A percentile compares a stretch with the other conserved stretches of the same genome.
phyloP scores from a whole-genome alignment of 768 basidiomycete genomes.

The Lactarius indigo region DNA sequence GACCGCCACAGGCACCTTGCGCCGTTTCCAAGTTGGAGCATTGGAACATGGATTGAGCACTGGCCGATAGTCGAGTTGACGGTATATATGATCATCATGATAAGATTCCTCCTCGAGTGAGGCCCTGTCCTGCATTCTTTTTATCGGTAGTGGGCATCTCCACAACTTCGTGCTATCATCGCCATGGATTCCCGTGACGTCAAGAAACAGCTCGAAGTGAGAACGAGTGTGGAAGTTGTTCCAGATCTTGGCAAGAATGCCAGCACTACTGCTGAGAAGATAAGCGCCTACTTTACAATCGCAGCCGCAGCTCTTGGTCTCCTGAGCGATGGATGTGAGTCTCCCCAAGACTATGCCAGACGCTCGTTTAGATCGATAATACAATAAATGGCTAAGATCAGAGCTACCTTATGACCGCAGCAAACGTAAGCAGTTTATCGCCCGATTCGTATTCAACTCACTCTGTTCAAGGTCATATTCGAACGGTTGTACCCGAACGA shows the following conservation, averaged over 20 bases:
- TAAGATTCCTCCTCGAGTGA: neutral
- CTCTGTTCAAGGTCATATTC: slow-evolving; percentile 53
- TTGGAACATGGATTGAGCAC: too few species aligned
- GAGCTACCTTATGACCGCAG: slow-evolving; percentile 67
- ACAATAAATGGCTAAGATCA: slow-evolving; percentile 42
- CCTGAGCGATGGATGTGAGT: slow-evolving; percentile 58
- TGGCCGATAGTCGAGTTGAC: too few species aligned
- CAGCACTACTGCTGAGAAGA: slow-evolving; percentile 32
- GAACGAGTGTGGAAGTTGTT: neutral
- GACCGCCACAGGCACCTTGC: too few species aligned
- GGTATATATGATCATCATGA: slow-evolving; percentile 5
- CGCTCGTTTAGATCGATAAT: slow-evolving; percentile 10
- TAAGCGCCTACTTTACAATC: slow-evolving; percentile 63
- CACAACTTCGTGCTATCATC: neutral
- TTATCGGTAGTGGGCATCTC: neutral
- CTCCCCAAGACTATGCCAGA: neutral
- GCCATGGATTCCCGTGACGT: slow-evolving; percentile 3
- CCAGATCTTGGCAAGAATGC: slow-evolving; percentile 9
- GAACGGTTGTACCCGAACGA: slow-evolving; percentile 55
- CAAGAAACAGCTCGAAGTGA: slow-evolving; percentile 1
- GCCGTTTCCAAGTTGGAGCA: too few species aligned
- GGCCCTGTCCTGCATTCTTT: neutral
- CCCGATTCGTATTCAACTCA: slow-evolving; percentile 14
- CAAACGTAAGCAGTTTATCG: slow-evolving; percentile 42
- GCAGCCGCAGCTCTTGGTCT: slow-evolving; percentile 60